Conservation (phyloP, 2,329 filamentous ascomycete species). For the Ophiocordyceps polyrhachis-furcata region DNA sequence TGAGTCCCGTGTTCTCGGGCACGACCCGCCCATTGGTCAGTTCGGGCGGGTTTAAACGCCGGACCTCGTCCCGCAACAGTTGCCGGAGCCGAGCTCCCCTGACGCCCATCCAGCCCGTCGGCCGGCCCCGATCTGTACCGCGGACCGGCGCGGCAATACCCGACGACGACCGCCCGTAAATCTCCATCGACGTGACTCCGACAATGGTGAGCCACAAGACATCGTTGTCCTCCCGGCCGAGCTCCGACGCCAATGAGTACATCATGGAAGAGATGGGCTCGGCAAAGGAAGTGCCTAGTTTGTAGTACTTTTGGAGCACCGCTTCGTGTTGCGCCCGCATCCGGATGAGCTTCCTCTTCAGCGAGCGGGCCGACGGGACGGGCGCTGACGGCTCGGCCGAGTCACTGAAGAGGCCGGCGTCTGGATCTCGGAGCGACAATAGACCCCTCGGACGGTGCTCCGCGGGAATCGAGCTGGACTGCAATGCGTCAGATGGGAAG, state of each 20-base stretch:
- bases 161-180: slow-evolving; percentile 72
- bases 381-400: slow-evolving; percentile 33
- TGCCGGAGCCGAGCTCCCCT: slow-evolving; percentile 71
- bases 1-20: slow-evolving; percentile 57
- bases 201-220: slow-evolving; percentile 89
- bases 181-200: slow-evolving; percentile 81
- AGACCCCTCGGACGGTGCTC: slow-evolving; percentile 44
- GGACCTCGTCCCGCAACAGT: slow-evolving; percentile 79
- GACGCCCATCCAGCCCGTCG: slow-evolving; percentile 61
- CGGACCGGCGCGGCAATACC: slow-evolving; percentile 48
- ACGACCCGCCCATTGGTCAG: slow-evolving; percentile 40
- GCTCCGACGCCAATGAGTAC: slow-evolving; percentile 84
- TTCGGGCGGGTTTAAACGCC: slow-evolving; percentile 72
- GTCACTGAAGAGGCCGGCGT: slow-evolving; percentile 27
- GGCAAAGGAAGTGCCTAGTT: slow-evolving; percentile 73
- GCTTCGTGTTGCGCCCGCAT: slow-evolving; percentile 61
- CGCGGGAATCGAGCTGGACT: slow-evolving; percentile 47
- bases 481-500: slow-evolving; percentile 5
- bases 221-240: slow-evolving; percentile 93
- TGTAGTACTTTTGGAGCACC: slow-evolving; percentile 67
- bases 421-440: slow-evolving; percentile 31
- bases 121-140: slow-evolving; percentile 33
- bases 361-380: slow-evolving; percentile 48
- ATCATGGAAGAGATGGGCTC: slow-evolving; percentile 90
- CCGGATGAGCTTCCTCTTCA: slow-evolving; percentile 55